phyloP scores from a whole-genome alignment of 441 rosid species.

The Gossypium lobatum region DNA sequence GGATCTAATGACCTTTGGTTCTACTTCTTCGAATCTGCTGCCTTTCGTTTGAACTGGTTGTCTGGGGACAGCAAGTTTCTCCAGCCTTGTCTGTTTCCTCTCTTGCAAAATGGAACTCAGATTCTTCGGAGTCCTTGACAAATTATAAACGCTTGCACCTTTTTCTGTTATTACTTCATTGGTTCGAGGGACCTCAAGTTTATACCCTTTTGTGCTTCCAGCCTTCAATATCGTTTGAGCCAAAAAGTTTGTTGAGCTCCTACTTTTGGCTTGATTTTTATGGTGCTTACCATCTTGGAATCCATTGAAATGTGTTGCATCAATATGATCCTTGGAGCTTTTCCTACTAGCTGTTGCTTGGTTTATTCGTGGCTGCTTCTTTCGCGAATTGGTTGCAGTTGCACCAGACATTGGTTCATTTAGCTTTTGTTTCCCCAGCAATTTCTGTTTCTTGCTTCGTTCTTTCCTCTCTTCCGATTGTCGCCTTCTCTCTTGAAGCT shows the following conservation, averaged over 20 bases:
- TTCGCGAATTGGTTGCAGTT: conserved; percentile 23
- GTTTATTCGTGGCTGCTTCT: conserved; percentile 21
- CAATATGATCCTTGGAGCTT: conserved; percentile 23
- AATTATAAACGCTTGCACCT: conserved; percentile 28
- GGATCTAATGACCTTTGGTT: conserved; percentile 26
- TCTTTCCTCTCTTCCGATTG: conserved; percentile 24
- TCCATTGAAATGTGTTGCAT: conserved; percentile 21
- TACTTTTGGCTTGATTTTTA: conserved; percentile 19
- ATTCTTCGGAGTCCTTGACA: conserved; percentile 27
- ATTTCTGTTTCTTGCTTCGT: conserved; percentile 33
- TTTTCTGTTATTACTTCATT: conserved; percentile 32
- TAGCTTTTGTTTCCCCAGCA: conserved; percentile 29
- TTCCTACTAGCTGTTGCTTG: conserved; percentile 31
- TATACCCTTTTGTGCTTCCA: conserved; percentile 24
- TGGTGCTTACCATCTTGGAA: conserved; percentile 17
- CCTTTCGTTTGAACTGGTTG: conserved; percentile 28
- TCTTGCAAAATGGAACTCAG: conserved; percentile 32
- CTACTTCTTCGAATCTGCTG: conserved; percentile 28
- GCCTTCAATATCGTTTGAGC: conserved; percentile 20
- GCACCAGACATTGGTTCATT: conserved; percentile 21
- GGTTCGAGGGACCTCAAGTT: conserved; percentile 28
- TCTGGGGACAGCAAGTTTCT: conserved; percentile 16
- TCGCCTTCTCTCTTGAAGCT: conserved; percentile 26
- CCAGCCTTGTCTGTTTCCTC: conserved; percentile 29
- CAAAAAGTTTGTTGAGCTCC: conserved; percentile 11